phyloP scores from a whole-genome alignment of 1,284 basidiomycete species.

The Malassezia cuniculi region DNA sequence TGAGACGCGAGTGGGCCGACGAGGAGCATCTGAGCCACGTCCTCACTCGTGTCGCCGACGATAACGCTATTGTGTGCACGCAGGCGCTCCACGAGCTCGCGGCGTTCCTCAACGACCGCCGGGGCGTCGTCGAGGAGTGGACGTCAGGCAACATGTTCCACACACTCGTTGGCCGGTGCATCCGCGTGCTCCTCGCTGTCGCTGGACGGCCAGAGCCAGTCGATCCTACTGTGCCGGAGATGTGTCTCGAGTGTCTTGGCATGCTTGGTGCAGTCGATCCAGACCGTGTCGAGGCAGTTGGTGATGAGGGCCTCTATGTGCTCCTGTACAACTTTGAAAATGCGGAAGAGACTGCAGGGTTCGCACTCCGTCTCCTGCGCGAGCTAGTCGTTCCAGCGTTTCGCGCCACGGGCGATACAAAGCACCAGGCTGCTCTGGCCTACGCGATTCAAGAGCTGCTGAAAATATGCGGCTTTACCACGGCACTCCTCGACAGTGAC shows the following conservation, averaged over 20 bases:
- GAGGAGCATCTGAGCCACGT: slow-evolving; percentile 53
- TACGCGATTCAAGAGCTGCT: slow-evolving; percentile 87
- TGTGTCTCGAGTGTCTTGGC: slow-evolving; percentile 78
- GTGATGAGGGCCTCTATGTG: slow-evolving; percentile 57
- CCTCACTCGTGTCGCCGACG: slow-evolving; percentile 61
- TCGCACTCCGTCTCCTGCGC: slow-evolving; percentile 72
- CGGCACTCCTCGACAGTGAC: slow-evolving; percentile 52
- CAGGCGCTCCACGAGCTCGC: slow-evolving; percentile 69
- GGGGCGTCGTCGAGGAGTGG: slow-evolving; percentile 20
- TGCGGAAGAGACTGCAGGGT: slow-evolving; percentile 62
- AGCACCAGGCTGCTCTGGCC: slow-evolving; percentile 76
- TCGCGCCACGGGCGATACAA: slow-evolving; percentile 81
- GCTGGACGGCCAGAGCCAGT: slow-evolving; percentile 54
- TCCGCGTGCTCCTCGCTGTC: slow-evolving; percentile 59
- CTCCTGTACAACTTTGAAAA: slow-evolving; percentile 72
- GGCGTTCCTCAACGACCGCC: slow-evolving; percentile 27
- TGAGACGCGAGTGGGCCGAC: slow-evolving; percentile 49
- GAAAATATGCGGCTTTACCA: slow-evolving; percentile 72
- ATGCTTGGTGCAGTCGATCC: slow-evolving; percentile 91
- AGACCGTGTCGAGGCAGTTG: slow-evolving; percentile 66
- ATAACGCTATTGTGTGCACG: slow-evolving; percentile 67
- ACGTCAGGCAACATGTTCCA: slow-evolving; percentile 58
- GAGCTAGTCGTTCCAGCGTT: slow-evolving; percentile 84
- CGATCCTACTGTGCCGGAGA: slow-evolving; percentile 50
- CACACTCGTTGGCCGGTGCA: slow-evolving; percentile 58